phyloP scores from a whole-genome alignment of 306 rosid species.

The Hylodesmum podocarpum region DNA sequence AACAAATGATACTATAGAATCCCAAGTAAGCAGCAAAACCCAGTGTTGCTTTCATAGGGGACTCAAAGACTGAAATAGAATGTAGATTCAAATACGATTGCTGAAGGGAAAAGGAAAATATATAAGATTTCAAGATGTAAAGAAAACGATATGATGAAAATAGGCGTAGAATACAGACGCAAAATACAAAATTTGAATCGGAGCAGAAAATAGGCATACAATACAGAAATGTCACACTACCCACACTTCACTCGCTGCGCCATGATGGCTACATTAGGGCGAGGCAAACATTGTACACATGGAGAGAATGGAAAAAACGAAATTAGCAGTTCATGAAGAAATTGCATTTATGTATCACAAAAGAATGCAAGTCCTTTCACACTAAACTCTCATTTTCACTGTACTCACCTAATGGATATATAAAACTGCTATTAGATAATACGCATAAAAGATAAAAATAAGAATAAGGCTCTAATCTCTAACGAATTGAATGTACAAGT shows the following conservation, averaged over 20 bases:
- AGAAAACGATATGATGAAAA: not conserved
- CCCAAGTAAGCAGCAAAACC: constrained; percentile 8
- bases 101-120: not conserved
- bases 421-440: constrained; percentile 12
- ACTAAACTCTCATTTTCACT: not conserved
- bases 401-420: not conserved
- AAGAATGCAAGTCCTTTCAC: not conserved
- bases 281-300: not conserved
- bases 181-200: not conserved
- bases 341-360: not conserved
- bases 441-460: not conserved
- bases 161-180: not conserved
- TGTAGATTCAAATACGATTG: not conserved
- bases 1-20: not conserved
- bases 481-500: not conserved
- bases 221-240: not conserved
- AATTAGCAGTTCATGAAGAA: not conserved
- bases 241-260: not conserved
- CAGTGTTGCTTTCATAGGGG: not conserved
- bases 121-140: not conserved
- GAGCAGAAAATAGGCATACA: not conserved
- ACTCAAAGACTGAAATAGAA: not conserved
- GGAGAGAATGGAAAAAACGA: not conserved
- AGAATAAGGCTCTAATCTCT: not conserved
- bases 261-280: not conserved